Evolutionary conservation across 305 asterid species (phyloP).

Genomic region (Fraxinus paxiana): DNA sequence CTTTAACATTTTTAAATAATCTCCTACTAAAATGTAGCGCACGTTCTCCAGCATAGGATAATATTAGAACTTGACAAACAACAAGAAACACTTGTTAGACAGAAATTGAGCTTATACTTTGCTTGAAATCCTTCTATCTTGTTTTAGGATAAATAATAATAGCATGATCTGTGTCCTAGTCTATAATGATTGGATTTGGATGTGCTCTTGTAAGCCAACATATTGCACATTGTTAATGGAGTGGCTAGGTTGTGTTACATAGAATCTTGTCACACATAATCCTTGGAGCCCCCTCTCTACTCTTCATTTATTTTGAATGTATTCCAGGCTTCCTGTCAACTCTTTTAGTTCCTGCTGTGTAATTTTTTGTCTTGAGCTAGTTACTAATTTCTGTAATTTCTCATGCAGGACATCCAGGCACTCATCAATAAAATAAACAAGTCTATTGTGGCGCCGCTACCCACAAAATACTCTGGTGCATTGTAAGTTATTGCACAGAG

Average conservation of each 20-base stretch:
- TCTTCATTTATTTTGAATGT: neutral
- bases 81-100: neutral
- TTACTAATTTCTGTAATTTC: slow-evolving; percentile 20
- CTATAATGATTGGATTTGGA: neutral
- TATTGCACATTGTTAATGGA: neutral
- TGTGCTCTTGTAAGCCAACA: neutral
- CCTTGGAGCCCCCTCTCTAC: neutral
- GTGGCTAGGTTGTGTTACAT: neutral
- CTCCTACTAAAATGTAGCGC: neutral
- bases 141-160: neutral
- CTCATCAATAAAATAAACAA: slow-evolving; percentile 86
- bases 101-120: neutral
- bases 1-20: neutral
- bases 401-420: slow-evolving; percentile 85
- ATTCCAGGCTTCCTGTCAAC: neutral
- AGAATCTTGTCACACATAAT: neutral
- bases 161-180: neutral
- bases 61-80: neutral
- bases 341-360: slow-evolving; percentile 12
- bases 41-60: neutral
- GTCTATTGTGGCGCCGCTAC: slow-evolving; percentile 84
- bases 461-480: slow-evolving; percentile 75
- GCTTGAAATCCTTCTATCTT: neutral
- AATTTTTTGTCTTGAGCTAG: slow-evolving; percentile 11
- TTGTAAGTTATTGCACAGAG: slow-evolving; percentile 47